Conservation (phyloP, 495 filamentous ascomycete species). For the Friedmanniomyces simplex region DNA sequence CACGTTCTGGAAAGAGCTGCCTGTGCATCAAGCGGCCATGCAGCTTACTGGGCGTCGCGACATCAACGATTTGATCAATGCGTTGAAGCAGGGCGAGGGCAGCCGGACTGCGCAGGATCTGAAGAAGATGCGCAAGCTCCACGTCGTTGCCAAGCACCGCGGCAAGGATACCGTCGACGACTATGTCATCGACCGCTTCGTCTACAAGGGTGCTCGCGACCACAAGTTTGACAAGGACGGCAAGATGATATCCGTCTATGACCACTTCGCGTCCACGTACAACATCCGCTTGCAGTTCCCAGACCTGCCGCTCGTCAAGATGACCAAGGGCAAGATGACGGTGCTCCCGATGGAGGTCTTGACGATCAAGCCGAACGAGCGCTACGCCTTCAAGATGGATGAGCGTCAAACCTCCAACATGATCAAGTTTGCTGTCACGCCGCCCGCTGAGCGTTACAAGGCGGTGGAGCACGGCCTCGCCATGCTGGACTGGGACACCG, state of each 20-base stretch:
- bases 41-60: slow-evolving; percentile 19
- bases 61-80: slow-evolving; percentile 11
- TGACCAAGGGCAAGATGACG: slow-evolving; percentile 43
- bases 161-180: slow-evolving; percentile 30
- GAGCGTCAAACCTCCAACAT: slow-evolving; percentile 61
- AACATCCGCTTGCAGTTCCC: slow-evolving; percentile 43
- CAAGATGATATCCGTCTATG: slow-evolving; percentile 42
- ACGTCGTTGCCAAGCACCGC: slow-evolving; percentile 54
- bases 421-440: slow-evolving; percentile 73
- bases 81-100: slow-evolving; percentile 16
- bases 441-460: slow-evolving; percentile 50
- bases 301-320: slow-evolving; percentile 60
- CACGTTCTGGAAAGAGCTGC: slow-evolving; percentile 50
- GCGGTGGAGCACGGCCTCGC: slow-evolving; percentile 55
- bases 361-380: slow-evolving; percentile 52
- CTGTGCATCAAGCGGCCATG: slow-evolving; percentile 13
- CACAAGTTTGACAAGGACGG: slow-evolving; percentile 49
- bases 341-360: slow-evolving; percentile 73
- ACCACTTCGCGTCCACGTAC: slow-evolving; percentile 64
- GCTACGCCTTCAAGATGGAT: slow-evolving; percentile 69
- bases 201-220: slow-evolving; percentile 43
- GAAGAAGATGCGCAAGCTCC: slow-evolving; percentile 50
- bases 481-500: slow-evolving; percentile 56
- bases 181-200: slow-evolving; percentile 55
- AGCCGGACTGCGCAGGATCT: slow-evolving; percentile 41